A percentile compares a stretch with the other conserved stretches of the same genome.
Conservation (phyloP, 2,329 filamentous ascomycete genomes). For the Plenodomus biglobosus region DNA sequence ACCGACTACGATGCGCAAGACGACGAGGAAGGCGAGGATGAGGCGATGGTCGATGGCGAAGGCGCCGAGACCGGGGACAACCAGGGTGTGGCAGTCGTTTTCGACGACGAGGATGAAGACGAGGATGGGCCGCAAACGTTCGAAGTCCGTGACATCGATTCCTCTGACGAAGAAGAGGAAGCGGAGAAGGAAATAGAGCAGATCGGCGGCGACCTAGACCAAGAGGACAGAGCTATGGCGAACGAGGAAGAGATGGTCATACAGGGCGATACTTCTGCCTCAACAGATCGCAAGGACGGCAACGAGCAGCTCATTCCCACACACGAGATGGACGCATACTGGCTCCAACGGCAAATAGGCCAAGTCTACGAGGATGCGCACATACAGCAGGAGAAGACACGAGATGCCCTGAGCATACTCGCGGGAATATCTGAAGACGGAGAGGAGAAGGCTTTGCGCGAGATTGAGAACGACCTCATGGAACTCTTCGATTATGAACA, state of each 20-base stretch:
- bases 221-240: conserved; percentile 54
- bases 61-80: conserved; percentile 77
- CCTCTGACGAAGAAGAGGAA: conserved; percentile 75
- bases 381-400: conserved; percentile 89
- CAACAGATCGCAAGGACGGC: conserved; percentile 46
- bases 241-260: conserved; percentile 79
- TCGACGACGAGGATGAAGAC: conserved; percentile 81
- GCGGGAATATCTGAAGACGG: conserved; percentile 74
- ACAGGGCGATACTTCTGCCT: conserved; percentile 62
- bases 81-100: conserved; percentile 95
- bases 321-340: conserved; percentile 94
- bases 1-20: conserved; percentile 98
- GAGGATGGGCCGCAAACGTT: conserved; percentile 77
- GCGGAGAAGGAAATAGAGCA: conserved; percentile 63
- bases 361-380: conserved; percentile 87
- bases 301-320: conserved; percentile 67
- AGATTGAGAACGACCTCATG: conserved; percentile 98
- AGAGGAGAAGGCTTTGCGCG: conserved; percentile 80
- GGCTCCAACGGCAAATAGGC: conserved; percentile 92
- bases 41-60: conserved; percentile 61
- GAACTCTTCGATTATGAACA: conserved; percentile 98
- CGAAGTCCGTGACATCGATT: conserved; percentile 82
- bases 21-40: conserved; percentile 79
- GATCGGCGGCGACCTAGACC: conserved; percentile 54
- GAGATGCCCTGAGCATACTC: conserved; percentile 78